These are phyloP conservation scores for Ophiostoma populinum DNA, from an alignment of 2,329 filamentous ascomycete genomes.

Conservation along the genomic window DNA sequence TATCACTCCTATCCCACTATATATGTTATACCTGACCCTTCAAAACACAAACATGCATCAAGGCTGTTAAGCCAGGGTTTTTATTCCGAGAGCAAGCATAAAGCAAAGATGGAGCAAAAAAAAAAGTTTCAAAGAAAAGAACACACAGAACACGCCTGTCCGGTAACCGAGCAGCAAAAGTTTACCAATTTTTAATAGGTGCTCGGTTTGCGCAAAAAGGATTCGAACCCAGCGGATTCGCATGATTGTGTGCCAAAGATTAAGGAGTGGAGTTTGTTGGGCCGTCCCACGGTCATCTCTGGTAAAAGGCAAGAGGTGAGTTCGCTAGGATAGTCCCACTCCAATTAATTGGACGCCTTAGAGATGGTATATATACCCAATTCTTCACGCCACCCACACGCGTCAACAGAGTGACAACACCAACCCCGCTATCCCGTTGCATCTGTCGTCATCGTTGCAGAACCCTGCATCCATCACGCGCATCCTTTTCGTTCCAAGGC, in stretches of 20 bases:
- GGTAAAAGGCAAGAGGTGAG: conserved; percentile 15
- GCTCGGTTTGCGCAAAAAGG: no score
- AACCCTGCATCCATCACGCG: no score
- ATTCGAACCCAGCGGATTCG: conserved; percentile 10
- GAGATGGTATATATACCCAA: background rate
- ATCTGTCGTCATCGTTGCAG: background rate
- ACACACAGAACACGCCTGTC: background rate
- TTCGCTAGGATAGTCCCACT: conserved; percentile 15
- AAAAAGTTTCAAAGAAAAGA: background rate
- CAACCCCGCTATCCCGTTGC: background rate
- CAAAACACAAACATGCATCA: background rate
- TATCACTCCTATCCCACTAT: no score
- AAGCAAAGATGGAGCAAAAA: background rate
- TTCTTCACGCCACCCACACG: background rate
- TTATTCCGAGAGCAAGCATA: background rate
- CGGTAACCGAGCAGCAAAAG: no score
- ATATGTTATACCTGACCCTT: background rate
- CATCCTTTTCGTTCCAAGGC: no score
- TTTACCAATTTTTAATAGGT: no score
- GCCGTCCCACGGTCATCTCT: conserved; percentile 14
- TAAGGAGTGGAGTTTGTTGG: conserved; percentile 12
- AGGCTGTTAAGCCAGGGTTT: no score
- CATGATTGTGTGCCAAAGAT: conserved; percentile 13
- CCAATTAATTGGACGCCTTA: conserved; percentile 10
- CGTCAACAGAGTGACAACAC: background rate